phyloP scores from a whole-genome alignment of 805 yeast species.

The Cyberlindnera bimundalis region DNA sequence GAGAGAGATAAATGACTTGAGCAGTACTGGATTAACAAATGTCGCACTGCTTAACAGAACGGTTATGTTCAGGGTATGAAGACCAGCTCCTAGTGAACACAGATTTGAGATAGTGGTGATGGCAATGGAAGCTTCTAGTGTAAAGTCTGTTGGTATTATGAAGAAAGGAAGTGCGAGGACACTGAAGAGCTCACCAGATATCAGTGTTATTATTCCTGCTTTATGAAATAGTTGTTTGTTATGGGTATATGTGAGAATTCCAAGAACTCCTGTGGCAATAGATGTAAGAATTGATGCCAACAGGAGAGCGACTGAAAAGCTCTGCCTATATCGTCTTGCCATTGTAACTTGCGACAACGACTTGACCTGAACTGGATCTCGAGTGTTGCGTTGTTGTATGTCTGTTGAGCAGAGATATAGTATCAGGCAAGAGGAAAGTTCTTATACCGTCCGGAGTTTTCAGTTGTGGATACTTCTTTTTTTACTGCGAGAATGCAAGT shows the following conservation, averaged over 20 bases:
- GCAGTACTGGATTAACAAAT: neutral
- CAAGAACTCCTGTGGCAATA: slow-evolving; percentile 18
- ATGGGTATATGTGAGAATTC: slow-evolving; percentile 8
- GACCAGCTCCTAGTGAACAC: slow-evolving; percentile 26
- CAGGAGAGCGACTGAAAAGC: slow-evolving; percentile 2
- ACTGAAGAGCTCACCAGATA: slow-evolving; percentile 14
- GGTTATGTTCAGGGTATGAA: slow-evolving; percentile 14
- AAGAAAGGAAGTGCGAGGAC: slow-evolving; percentile 14
- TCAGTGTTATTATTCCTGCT: slow-evolving; percentile 7
- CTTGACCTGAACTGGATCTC: no score
- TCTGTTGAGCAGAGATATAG: no score
- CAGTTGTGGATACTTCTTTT: no score
- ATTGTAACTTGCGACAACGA: neutral
- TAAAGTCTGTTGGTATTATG: neutral
- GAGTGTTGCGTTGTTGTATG: neutral
- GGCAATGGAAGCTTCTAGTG: neutral
- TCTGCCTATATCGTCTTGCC: slow-evolving; percentile 7
- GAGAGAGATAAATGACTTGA: slow-evolving; percentile 12
- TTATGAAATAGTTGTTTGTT: slow-evolving; percentile 3
- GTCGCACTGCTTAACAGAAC: neutral
- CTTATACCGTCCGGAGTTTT: no score
- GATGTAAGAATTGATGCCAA: slow-evolving; percentile 7
- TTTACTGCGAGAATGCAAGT: neutral
- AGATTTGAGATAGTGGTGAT: slow-evolving; percentile 9
- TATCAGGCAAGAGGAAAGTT: no score